Percentiles rank a stretch among this genome's conserved stretches.
Evolutionary conservation across 768 basidiomycete species (phyloP).

Genomic region (Russula sp.): DNA sequence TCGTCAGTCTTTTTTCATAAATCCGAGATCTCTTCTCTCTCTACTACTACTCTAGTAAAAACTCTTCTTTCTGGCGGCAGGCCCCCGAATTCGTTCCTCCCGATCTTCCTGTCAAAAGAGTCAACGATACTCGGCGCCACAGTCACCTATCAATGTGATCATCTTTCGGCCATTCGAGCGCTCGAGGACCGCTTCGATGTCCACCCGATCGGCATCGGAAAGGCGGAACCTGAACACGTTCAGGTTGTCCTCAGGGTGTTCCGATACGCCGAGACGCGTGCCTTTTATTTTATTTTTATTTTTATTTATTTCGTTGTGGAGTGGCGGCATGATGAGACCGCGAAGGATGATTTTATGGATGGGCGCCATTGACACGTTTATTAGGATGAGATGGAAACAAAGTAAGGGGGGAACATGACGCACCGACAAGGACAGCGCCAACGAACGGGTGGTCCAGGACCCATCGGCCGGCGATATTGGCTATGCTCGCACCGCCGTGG

Average conservation of each 20-base stretch:
- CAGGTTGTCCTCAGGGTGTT: slow-evolving; percentile 63
- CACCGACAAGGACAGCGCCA: slow-evolving; percentile 75
- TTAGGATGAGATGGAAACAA: too few relatives aligned
- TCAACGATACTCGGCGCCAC: slow-evolving; percentile 73
- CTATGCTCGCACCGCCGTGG: slow-evolving; percentile 57
- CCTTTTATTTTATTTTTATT: slow-evolving; percentile 34
- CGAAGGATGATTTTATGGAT: background rate
- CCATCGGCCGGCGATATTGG: slow-evolving; percentile 79
- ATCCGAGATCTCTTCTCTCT: too few relatives aligned
- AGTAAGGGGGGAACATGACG: slow-evolving; percentile 3
- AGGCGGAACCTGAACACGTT: slow-evolving; percentile 54
- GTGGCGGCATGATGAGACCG: background rate
- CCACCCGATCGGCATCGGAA: slow-evolving; percentile 45
- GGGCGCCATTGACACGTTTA: background rate
- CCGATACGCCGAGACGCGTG: slow-evolving; percentile 64
- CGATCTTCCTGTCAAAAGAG: background rate
- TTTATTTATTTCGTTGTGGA: too few relatives aligned
- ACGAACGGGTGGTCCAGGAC: slow-evolving; percentile 72
- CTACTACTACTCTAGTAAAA: too few relatives aligned
- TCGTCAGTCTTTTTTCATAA: too few relatives aligned
- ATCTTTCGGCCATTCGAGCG: slow-evolving; percentile 55
- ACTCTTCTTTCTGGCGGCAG: background rate
- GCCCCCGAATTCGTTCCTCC: background rate
- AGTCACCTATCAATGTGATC: slow-evolving; percentile 69
- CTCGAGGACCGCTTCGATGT: slow-evolving; percentile 56